These are phyloP conservation scores for Xylariaceae sp. DNA, from an alignment of 2,329 filamentous ascomycete species.

Conservation along the genomic window DNA sequence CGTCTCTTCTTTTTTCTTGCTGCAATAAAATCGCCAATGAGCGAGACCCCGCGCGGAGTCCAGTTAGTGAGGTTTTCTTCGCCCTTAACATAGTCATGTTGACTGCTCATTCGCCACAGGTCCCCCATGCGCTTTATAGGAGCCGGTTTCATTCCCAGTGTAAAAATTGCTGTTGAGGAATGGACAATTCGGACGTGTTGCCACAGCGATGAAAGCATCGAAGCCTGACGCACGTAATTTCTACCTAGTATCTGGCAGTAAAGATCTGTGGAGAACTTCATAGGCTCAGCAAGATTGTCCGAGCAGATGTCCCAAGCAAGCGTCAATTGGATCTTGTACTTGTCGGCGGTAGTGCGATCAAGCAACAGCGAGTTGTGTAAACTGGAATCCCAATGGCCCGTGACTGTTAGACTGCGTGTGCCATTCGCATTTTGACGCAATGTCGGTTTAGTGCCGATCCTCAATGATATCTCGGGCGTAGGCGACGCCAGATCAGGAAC, in stretches of 20 bases:
- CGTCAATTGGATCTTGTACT: conserved; percentile 84
- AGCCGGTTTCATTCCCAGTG: conserved; percentile 77
- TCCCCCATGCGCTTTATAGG: conserved; percentile 90
- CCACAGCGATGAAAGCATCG: conserved; percentile 83
- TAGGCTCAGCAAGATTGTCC: conserved; percentile 77
- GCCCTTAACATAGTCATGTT: conserved; percentile 92
- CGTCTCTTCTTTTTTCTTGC: conserved; percentile 70
- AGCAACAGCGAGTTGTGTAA: conserved; percentile 86
- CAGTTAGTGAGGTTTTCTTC: conserved; percentile 83
- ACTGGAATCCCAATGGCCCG: conserved; percentile 96
- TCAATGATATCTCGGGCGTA: conserved; percentile 70
- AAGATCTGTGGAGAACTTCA: conserved; percentile 79
- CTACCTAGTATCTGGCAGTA: conserved; percentile 80
- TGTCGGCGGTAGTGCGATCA: conserved; percentile 90
- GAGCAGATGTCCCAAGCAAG: conserved; percentile 84
- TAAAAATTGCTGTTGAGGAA: conserved; percentile 82
- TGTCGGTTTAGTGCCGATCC: conserved; percentile 70
- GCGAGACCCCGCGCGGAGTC: conserved; percentile 82
- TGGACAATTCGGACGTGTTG: conserved; percentile 81
- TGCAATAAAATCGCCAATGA: conserved; percentile 82
- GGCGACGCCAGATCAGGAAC: conserved; percentile 72
- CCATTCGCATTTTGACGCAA: conserved; percentile 87
- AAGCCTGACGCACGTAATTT: conserved; percentile 78
- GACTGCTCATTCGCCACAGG: conserved; percentile 93
- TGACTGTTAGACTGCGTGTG: conserved; percentile 77